These are phyloP conservation scores for Coleophoma cylindrospora DNA, from an alignment of 2,329 filamentous ascomycete genomes.

Conservation along the genomic window DNA sequence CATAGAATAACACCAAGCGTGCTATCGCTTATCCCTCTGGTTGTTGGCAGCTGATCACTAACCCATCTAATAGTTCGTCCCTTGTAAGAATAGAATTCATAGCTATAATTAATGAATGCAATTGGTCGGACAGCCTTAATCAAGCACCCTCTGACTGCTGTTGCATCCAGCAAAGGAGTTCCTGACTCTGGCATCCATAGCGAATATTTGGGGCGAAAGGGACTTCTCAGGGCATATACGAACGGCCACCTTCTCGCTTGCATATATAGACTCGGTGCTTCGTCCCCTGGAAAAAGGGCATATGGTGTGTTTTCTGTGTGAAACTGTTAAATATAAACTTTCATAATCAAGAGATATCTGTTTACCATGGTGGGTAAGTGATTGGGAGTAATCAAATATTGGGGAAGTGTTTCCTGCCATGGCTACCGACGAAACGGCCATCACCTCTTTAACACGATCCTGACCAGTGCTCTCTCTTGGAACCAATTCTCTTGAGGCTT, in stretches of 20 bases:
- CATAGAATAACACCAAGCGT: slow-evolving; percentile 7
- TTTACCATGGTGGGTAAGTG: not conserved
- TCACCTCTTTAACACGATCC: too few species aligned
- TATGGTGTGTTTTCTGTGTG: not conserved
- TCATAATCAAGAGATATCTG: not conserved
- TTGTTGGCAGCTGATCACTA: not conserved
- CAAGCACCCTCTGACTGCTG: not conserved
- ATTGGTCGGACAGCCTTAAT: not conserved
- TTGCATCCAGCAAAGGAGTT: not conserved
- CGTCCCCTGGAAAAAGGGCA: not conserved
- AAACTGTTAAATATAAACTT: not conserved
- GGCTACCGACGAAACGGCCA: too few species aligned
- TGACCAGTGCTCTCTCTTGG: too few species aligned
- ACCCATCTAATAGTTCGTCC: slow-evolving; percentile 6
- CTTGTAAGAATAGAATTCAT: slow-evolving; percentile 4
- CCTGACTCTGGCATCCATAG: not conserved
- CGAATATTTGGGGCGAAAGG: not conserved
- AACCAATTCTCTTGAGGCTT: too few species aligned
- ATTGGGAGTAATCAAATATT: not conserved
- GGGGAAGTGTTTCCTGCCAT: not conserved
- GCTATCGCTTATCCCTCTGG: slow-evolving; percentile 4
- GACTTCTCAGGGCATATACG: not conserved
- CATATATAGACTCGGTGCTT: not conserved
- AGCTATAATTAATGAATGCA: slow-evolving; percentile 1
- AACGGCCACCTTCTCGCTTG: not conserved